phyloP scores from a whole-genome alignment of 192 early-diverging fungal genomes.

The Backusella psychrophila region DNA sequence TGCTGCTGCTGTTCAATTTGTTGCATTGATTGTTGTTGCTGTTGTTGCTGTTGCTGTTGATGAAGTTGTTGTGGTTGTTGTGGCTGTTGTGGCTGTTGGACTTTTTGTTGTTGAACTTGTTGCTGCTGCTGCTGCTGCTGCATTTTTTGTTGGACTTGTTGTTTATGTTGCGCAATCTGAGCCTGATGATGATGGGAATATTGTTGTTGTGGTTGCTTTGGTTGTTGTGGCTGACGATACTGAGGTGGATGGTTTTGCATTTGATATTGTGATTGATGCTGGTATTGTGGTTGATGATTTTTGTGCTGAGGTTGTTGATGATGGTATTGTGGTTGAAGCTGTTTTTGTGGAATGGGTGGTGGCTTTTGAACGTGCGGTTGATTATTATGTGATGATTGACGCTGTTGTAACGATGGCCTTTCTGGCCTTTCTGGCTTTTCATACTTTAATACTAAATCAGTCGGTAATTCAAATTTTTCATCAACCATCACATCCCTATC shows the following conservation, averaged over 20 bases:
- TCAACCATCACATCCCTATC: background rate
- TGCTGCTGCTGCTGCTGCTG: background rate
- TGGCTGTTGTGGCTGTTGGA: background rate
- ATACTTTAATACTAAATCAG: background rate
- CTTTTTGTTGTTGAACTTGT: background rate
- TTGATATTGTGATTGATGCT: background rate
- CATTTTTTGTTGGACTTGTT: background rate
- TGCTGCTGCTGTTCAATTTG: background rate
- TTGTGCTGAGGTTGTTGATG: background rate
- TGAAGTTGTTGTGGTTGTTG: background rate
- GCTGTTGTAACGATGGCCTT: background rate
- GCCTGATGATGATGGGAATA: background rate
- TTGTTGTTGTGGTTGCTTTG: background rate
- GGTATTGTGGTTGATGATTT: background rate
- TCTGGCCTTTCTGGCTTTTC: slow-evolving; percentile 1
- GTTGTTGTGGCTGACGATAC: background rate
- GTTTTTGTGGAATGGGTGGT: background rate
- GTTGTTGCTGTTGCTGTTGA: background rate
- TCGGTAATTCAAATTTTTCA: slow-evolving; percentile 8
- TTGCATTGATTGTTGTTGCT: background rate
- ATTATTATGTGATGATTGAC: background rate
- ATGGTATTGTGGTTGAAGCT: background rate
- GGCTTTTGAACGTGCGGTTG: background rate
- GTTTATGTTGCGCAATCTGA: background rate
- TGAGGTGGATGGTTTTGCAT: background rate